phyloP scores from a whole-genome alignment of 176 grass and related monocot species.

The Oropetium thomaeum region DNA sequence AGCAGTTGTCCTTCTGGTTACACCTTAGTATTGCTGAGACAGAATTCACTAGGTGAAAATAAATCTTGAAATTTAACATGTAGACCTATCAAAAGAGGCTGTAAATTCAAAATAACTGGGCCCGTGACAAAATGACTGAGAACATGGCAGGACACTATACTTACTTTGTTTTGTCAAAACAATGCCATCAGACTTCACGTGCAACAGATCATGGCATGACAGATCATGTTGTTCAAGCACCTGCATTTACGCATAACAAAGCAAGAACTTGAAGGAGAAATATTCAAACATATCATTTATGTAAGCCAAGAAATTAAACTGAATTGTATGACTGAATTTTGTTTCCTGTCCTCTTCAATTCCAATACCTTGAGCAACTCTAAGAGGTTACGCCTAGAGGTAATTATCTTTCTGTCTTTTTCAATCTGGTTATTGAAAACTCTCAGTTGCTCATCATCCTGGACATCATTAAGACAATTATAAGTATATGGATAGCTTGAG shows the following conservation, averaged over 20 bases:
- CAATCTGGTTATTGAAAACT: constrained; percentile 86
- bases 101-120: constrained; percentile 3
- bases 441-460: constrained; percentile 86
- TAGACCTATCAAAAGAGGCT: neutral
- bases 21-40: constrained; percentile 2
- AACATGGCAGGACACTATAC: constrained; percentile 5
- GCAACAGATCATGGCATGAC: constrained; percentile 73
- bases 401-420: constrained; percentile 85
- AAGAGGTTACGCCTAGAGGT: constrained; percentile 74
- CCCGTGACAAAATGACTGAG: neutral
- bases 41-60: constrained; percentile 13
- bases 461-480: constrained; percentile 24
- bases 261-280: constrained; percentile 7
- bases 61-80: constrained; percentile 9
- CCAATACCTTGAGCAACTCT: constrained; percentile 77
- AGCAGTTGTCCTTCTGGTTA: neutral
- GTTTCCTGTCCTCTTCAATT: constrained; percentile 12
- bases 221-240: constrained; percentile 65
- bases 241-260: constrained; percentile 47
- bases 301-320: constrained; percentile 9
- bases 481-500: constrained; percentile 18
- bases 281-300: constrained; percentile 13
- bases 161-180: constrained; percentile 89
- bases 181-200: constrained; percentile 69
- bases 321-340: constrained; percentile 16